Base-by-base conservation (phyloP, 345 rosid genomes). In the Psidium friedrichsthalianum region DNA sequence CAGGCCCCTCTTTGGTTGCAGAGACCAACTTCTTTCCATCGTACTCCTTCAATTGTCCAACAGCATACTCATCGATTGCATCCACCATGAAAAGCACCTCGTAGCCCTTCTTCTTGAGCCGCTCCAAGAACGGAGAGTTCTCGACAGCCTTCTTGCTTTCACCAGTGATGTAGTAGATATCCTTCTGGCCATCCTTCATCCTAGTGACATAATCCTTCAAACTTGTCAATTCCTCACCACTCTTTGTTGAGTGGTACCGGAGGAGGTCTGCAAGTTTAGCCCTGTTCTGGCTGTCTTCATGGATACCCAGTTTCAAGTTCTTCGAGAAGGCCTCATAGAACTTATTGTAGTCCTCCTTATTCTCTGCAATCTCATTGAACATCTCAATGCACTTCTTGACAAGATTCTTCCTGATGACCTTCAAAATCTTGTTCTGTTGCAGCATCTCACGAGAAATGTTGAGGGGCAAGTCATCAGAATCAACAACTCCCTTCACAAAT, bases 161-260 rank as follows among this genome's bases (percentile, higher is more conserved):
- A 5, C 93, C 93, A 5, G 93, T 91, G 16, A 91, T 90, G 56
- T 88, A 91, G 86, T 85, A 91, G 25, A 91, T 90, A 74, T 91
- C 91, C 89, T 90, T 91, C 88, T 90, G 93, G 1, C 91, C 90
- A 82, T 91, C 93, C 85, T 91, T 91, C 91, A 91, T 91, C 83
- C 93, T 85, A 53, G 91, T 90, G 55, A 91, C 93, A 24, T 91
- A 90, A 56, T 91, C 93, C 87, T 90, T 91, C 86, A 91, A 74
- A 83, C 91, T 90, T 18, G 93, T 90, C 89, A 87, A 2, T 82
- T 91, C 93, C 0, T 90, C 91, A 8, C 91, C 91, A 11, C 91
- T 90, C 85, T 85, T 91, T 21, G 93, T 90, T 0, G 93, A 91
- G 85, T 90, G 88, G 87, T 88, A 91, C 16, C 93, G 80, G 55